A percentile compares a stretch with the other conserved stretches of the same genome.
Conservation (phyloP, 208 protist species). For the Tritrichomonas musculus region DNA sequence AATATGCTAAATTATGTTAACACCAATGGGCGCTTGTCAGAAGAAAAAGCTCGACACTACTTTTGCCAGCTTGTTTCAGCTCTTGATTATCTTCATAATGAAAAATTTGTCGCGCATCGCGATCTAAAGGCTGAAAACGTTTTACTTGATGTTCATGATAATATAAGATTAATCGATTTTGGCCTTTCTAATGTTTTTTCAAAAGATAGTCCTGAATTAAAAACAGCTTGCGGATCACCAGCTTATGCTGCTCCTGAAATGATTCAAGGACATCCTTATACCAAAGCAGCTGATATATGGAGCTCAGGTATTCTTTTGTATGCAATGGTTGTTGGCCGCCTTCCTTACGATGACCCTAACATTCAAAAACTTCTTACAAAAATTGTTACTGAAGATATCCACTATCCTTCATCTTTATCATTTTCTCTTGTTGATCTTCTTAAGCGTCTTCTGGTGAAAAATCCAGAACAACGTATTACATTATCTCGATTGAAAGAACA, state of each 20-base stretch:
- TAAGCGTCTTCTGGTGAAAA: not conserved
- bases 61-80: not conserved
- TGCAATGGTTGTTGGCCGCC: not conserved
- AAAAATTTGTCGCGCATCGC: not conserved
- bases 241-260: constrained; percentile 35
- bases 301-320: constrained; percentile 35
- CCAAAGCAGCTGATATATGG: constrained; percentile 24
- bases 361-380: not conserved
- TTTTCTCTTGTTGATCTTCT: not conserved
- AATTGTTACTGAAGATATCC: not conserved
- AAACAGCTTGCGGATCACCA: constrained; percentile 31
- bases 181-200: not conserved
- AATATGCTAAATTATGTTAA: not conserved
- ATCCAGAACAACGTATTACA: not conserved
- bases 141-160: not conserved
- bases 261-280: not conserved
- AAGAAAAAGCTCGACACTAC: not conserved
- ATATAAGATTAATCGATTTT: not conserved
- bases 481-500: not conserved
- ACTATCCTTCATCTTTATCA: not conserved
- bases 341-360: constrained; percentile 21
- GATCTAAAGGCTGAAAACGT: constrained; percentile 25
- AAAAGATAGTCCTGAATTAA: not conserved
- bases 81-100: not conserved
- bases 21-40: not conserved